phyloP scores from a whole-genome alignment of 176 grass and related monocot genomes.

The Saccharum officinarum region DNA sequence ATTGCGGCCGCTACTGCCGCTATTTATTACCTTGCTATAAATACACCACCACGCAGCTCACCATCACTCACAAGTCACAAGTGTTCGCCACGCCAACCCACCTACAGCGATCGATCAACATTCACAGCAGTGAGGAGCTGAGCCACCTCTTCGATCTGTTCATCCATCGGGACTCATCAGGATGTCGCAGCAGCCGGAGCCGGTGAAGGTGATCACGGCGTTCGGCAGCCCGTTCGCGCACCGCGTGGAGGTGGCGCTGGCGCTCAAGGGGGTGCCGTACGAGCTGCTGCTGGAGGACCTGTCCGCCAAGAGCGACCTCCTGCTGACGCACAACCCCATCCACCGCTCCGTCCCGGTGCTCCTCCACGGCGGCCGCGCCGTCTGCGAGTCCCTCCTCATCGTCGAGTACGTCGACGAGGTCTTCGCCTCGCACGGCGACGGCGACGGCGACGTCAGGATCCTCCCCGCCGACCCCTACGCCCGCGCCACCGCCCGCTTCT shows the following conservation, averaged over 20 bases:
- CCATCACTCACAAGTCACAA: too few species aligned
- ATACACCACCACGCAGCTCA: too few species aligned
- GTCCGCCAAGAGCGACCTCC: constrained; percentile 23
- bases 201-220: constrained; percentile 7
- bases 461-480: constrained; percentile 26
- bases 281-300: constrained; percentile 21
- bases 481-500: constrained; percentile 48
- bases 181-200: neutral
- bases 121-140: too few species aligned
- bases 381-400: constrained; percentile 47
- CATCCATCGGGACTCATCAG: neutral
- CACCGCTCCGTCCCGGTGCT: constrained; percentile 42
- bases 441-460: neutral
- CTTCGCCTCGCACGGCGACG: neutral
- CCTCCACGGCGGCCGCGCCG: constrained; percentile 32
- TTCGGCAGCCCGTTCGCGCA: constrained; percentile 9
- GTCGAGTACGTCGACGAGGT: constrained; percentile 60
- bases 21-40: too few species aligned
- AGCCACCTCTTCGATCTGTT: too few species aligned
- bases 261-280: constrained; percentile 7
- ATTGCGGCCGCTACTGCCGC: too few species aligned
- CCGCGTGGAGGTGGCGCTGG: constrained; percentile 24
- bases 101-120: too few species aligned
- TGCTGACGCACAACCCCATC: constrained; percentile 33
- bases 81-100: too few species aligned